A percentile compares a stretch with the other conserved stretches of the same genome.
Evolutionary conservation across 176 grass and related monocot genomes (phyloP).

Genomic region (Eleusine coracana): DNA sequence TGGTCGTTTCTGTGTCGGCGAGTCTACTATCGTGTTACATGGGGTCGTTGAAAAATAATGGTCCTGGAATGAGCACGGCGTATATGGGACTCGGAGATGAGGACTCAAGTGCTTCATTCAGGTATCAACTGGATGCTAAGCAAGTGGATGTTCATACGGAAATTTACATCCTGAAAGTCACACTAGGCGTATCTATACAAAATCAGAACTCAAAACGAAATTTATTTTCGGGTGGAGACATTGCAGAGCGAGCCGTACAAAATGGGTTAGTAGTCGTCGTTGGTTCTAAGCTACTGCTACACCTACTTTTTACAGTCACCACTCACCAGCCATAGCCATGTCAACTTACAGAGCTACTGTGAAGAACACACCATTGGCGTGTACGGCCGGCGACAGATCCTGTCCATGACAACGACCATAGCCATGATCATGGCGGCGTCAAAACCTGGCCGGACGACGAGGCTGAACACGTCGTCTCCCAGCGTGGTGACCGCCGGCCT

Average conservation of each 20-base stretch:
- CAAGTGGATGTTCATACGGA: neutral
- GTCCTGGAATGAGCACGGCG: neutral
- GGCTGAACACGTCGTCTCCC: constrained; percentile 87
- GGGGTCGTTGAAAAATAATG: neutral
- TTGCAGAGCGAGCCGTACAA: neutral
- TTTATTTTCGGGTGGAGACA: neutral
- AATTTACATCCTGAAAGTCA: neutral
- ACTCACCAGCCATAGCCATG: neutral
- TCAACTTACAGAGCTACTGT: neutral
- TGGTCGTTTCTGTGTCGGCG: neutral
- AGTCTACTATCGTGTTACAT: neutral
- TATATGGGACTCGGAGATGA: neutral
- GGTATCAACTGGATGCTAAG: constrained; percentile 7
- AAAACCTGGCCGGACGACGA: constrained; percentile 57
- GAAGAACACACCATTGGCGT: constrained; percentile 54
- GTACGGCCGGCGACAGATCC: constrained; percentile 60
- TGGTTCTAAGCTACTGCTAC: neutral
- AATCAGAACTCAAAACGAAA: neutral
- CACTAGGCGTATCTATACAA: neutral
- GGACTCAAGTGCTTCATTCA: constrained; percentile 12
- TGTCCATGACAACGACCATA: constrained; percentile 80
- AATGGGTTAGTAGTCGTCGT: neutral
- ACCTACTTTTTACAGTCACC: neutral
- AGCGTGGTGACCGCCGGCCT: constrained; percentile 51
- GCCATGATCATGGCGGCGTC: constrained; percentile 76